Evolutionary conservation across 2,329 filamentous ascomycete species (phyloP).

Genomic region (Ophiostoma piceae): DNA sequence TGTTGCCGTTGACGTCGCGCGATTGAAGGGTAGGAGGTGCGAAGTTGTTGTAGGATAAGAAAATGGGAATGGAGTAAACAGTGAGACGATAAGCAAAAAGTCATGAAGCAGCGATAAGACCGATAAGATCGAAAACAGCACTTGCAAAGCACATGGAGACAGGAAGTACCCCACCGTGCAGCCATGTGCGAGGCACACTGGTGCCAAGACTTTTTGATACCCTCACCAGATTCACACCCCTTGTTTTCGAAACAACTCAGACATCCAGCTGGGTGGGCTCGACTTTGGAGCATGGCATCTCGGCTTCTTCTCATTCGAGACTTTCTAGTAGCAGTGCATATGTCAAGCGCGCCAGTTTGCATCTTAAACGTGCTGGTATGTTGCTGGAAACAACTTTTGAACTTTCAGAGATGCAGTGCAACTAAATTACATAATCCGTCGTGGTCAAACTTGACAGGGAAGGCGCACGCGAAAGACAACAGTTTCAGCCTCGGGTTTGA

Average conservation of each 20-base stretch:
- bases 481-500: neutral
- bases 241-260: constrained; percentile 11
- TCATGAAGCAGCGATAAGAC: too few species aligned
- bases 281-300: neutral
- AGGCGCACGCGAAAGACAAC: neutral
- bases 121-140: too few species aligned
- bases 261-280: neutral
- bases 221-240: neutral
- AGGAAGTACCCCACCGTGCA: too few species aligned
- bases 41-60: too few species aligned
- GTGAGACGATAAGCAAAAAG: too few species aligned
- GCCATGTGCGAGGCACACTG: too few species aligned
- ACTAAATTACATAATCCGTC: neutral
- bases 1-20: too few species aligned
- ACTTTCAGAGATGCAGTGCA: neutral
- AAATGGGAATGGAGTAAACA: too few species aligned
- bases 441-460: neutral
- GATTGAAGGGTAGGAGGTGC: too few species aligned
- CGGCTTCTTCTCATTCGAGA: neutral
- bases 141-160: too few species aligned
- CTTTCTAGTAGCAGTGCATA: neutral
- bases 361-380: neutral
- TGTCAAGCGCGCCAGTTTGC: neutral
- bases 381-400: neutral
- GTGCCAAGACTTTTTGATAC: too few species aligned